Conservation (phyloP, 495 filamentous ascomycete genomes). For the Trypethelium eluteriae region DNA sequence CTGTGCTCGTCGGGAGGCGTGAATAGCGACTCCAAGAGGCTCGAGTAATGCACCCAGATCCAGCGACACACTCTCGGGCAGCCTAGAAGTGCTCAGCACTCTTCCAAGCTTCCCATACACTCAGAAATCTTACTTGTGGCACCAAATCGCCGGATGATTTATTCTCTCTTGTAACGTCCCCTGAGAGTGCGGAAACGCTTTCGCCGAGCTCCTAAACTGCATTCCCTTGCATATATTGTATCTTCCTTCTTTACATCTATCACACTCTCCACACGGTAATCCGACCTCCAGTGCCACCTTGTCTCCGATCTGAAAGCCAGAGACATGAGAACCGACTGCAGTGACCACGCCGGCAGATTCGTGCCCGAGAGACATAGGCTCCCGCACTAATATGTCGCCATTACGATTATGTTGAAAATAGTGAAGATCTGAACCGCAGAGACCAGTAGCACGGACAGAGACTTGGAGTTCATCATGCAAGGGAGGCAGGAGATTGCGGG, state of each 20-base stretch:
- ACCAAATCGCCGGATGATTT: constrained; percentile 65
- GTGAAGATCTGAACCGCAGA: constrained; percentile 64
- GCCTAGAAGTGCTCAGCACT: constrained; percentile 35
- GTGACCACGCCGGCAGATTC: constrained; percentile 53
- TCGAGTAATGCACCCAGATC: constrained; percentile 70
- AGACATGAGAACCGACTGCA: constrained; percentile 45
- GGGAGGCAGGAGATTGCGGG: constrained; percentile 40
- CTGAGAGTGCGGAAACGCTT: constrained; percentile 69
- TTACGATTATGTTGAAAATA: constrained; percentile 62
- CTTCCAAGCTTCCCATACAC: neutral
- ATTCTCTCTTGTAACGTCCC: constrained; percentile 75
- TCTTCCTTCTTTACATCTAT: constrained; percentile 56
- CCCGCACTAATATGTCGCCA: constrained; percentile 55
- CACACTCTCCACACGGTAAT: constrained; percentile 66
- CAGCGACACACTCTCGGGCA: constrained; percentile 56
- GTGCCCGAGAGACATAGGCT: constrained; percentile 57
- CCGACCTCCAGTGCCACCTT: constrained; percentile 77
- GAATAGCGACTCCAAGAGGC: constrained; percentile 71
- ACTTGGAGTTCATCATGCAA: constrained; percentile 49
- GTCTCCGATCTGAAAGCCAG: constrained; percentile 50
- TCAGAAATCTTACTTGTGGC: constrained; percentile 47
- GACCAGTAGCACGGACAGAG: constrained; percentile 50
- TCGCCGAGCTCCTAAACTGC: constrained; percentile 71
- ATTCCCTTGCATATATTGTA: constrained; percentile 84
- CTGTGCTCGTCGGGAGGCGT: constrained; percentile 57